phyloP scores from a whole-genome alignment of 1,139 yeast species.

The Petasospora fabianii region DNA sequence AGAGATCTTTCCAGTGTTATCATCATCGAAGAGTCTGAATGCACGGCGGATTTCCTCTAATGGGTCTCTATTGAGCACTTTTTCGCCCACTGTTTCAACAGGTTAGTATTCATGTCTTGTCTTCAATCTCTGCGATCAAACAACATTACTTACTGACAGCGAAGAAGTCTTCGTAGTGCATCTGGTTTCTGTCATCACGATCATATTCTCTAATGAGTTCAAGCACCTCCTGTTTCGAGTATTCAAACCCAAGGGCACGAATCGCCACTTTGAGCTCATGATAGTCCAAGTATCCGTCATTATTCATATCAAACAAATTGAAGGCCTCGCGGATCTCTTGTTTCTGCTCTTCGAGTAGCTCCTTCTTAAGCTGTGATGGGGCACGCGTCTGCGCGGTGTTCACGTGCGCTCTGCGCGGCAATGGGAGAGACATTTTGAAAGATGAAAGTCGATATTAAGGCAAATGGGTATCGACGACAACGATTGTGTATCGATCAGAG shows the following conservation, averaged over 20 bases:
- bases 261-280: slow-evolving; percentile 92
- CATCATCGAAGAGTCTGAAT: slow-evolving; percentile 86
- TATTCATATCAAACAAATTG: slow-evolving; percentile 85
- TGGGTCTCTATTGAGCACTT: slow-evolving; percentile 72
- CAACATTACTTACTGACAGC: slow-evolving; percentile 51
- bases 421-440: slow-evolving; percentile 14
- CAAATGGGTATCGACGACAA: too few species aligned
- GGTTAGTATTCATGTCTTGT: slow-evolving; percentile 5
- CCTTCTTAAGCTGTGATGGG: slow-evolving; percentile 43
- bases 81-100: slow-evolving; percentile 25
- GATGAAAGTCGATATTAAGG: too few species aligned
- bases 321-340: slow-evolving; percentile 95
- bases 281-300: slow-evolving; percentile 85
- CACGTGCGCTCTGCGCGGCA: slow-evolving; percentile 12
- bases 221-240: slow-evolving; percentile 74
- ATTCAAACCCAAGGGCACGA: slow-evolving; percentile 90
- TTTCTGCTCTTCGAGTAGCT: slow-evolving; percentile 82
- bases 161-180: slow-evolving; percentile 79
- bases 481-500: too few species aligned
- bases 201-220: slow-evolving; percentile 81
- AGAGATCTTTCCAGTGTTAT: slow-evolving; percentile 79
- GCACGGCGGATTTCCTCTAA: slow-evolving; percentile 90
- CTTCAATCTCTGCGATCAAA: background rate
- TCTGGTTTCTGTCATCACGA: slow-evolving; percentile 66
- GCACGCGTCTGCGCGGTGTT: slow-evolving; percentile 16